Base-by-base conservation (phyloP, 257 asterid species). In the Perilla frutescens region DNA sequence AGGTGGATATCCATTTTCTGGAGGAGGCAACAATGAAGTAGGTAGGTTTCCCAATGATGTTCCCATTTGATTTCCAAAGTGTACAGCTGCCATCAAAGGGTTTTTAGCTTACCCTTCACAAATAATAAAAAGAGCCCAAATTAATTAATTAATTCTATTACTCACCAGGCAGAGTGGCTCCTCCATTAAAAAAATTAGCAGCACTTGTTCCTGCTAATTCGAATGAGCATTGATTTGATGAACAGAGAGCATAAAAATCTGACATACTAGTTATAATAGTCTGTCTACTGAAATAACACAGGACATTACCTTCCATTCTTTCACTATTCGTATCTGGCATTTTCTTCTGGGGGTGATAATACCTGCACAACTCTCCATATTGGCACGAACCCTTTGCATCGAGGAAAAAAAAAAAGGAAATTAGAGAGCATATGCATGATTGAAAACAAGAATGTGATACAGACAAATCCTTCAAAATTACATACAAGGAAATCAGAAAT, bases 1-100 rank as follows among this genome's bases (percentile, higher is more conserved):
- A 73, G 86, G 86, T 45, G 87, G 94, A 81, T 87, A 87, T 72
- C 98, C 99, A 64, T 94, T 88, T 63, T 87, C 96, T 7, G 98
- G 98, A 57, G 98, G 97, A 75, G 97, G 99, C 90, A 87, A 87
- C 65, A 92, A 66, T 0, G 98, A 95, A 40, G 99, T 96, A 76
- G 98, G 98, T 49, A 92, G 83, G 75, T 85, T 92, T 56, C 91
- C 80, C 63, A 82, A 63, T 10, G 92, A 81, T 70, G 82, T 50
- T 69, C 93, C 93, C 76, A 84, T 63, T 72, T 80, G 90, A 72
- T 83, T 82, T 73, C 89, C 83, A 41, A 81, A 65, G 70, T 82
- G 57, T 50, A 71, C 73, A 74, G 85, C 96, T 86, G 88, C 65
- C 39, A 73, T 29, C 39, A 58, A 76, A 75, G 1, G 55, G 73